Percentiles rank a stretch among this genome's conserved stretches.
These are phyloP conservation scores for Solanum sitiens DNA, from an alignment of 257 asterid genomes.

Conservation along the genomic window DNA sequence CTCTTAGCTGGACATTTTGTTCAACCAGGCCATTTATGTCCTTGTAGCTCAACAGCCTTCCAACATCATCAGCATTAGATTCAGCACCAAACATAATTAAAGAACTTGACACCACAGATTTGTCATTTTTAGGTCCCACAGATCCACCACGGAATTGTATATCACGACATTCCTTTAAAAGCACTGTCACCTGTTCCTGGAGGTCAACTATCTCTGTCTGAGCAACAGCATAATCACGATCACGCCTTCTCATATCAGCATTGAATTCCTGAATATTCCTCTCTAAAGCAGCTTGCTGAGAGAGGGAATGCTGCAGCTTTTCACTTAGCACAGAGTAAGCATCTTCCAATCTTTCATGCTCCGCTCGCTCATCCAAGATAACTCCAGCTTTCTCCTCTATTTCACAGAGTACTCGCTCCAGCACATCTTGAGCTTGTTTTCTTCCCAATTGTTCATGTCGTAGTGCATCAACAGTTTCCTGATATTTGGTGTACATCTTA, in stretches of 20 bases:
- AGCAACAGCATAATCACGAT: conserved; percentile 61
- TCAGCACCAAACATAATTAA: conserved; percentile 13
- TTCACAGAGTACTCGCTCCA: conserved; percentile 87
- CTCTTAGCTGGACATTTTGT: conserved; percentile 68
- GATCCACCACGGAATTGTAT: conserved; percentile 90
- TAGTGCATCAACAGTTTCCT: conserved; percentile 90
- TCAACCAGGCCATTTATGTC: conserved; percentile 90
- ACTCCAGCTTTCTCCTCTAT: conserved; percentile 74
- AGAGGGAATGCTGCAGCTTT: conserved; percentile 58
- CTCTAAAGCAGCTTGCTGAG: conserved; percentile 51
- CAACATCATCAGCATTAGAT: conserved; percentile 28
- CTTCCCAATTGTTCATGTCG: conserved; percentile 89
- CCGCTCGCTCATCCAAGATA: conserved; percentile 92
- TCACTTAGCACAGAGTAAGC: conserved; percentile 54
- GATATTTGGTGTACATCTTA: conserved; percentile 71
- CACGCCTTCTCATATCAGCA: conserved; percentile 70
- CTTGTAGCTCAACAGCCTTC: conserved; percentile 61
- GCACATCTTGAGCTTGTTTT: conserved; percentile 74
- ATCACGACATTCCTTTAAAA: conserved; percentile 86
- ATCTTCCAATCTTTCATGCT: conserved; percentile 70
- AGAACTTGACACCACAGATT: conserved; percentile 17
- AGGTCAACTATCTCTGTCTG: conserved; percentile 71
- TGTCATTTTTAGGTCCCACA: conserved; percentile 18
- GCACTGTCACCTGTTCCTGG: conserved; percentile 82
- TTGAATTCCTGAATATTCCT: conserved; percentile 57